These are phyloP conservation scores for Zygoascus ofunaensis DNA, from an alignment of 805 yeast species.

Conservation along the genomic window DNA sequence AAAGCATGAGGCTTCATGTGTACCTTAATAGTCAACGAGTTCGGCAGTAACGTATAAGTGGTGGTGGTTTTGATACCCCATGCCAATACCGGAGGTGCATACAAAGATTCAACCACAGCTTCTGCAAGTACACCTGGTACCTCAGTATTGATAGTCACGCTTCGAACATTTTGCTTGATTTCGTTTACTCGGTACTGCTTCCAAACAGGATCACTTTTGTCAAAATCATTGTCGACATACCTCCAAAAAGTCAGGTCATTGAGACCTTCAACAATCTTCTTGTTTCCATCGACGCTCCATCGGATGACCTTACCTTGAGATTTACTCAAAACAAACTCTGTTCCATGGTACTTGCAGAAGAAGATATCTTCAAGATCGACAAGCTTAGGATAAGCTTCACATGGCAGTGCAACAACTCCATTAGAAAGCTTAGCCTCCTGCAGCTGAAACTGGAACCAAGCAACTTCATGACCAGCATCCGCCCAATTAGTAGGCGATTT, in stretches of 20 bases:
- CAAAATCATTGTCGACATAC: conserved; percentile 26
- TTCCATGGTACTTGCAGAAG: not conserved
- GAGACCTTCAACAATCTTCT: conserved; percentile 6
- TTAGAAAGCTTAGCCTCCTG: too few species aligned
- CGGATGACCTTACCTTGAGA: conserved; percentile 5
- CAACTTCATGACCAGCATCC: conserved; percentile 18
- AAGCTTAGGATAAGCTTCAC: not conserved
- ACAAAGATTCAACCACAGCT: conserved; percentile 14
- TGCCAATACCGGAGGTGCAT: conserved; percentile 22
- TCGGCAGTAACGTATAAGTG: conserved; percentile 11
- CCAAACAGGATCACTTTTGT: conserved; percentile 26
- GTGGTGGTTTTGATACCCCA: conserved; percentile 22
- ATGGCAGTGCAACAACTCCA: too few species aligned
- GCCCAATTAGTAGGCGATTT: conserved; percentile 15
- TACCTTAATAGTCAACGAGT: not conserved
- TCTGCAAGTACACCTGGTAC: conserved; percentile 17
- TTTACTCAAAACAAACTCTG: conserved; percentile 6
- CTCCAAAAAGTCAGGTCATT: conserved; percentile 25
- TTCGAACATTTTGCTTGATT: conserved; percentile 8
- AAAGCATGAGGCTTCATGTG: conserved; percentile 4
- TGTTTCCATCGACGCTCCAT: conserved; percentile 7
- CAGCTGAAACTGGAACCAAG: conserved; percentile 21
- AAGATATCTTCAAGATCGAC: not conserved
- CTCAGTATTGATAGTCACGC: conserved; percentile 23
- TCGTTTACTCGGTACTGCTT: conserved; percentile 15